Conservation (phyloP, 1,139 yeast genomes). For the Taiozyma sp. region DNA sequence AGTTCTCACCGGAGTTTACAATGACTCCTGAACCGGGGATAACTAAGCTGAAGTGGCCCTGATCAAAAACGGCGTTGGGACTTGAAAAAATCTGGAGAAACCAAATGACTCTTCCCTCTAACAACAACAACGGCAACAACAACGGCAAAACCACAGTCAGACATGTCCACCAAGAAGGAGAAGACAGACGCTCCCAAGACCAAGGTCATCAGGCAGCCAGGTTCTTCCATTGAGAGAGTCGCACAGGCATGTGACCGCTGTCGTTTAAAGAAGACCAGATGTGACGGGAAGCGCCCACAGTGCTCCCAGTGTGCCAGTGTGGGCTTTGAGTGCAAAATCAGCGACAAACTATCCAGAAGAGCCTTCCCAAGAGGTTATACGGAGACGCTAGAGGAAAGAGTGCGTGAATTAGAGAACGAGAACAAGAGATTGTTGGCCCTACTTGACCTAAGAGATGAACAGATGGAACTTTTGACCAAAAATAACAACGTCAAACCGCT, state of each 20-base stretch:
- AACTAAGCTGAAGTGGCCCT: not conserved
- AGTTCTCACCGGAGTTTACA: not conserved
- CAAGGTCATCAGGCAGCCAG: conserved; percentile 27
- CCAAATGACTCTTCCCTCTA: not conserved
- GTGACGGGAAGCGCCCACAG: conserved; percentile 65
- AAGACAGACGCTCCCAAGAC: conserved; percentile 1
- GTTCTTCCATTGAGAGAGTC: conserved; percentile 36
- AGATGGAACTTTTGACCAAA: conserved; percentile 22
- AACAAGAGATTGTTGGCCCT: conserved; percentile 33
- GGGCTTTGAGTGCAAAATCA: conserved; percentile 64
- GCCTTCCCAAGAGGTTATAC: conserved; percentile 79
- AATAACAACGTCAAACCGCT: conserved; percentile 16
- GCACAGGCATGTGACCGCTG: conserved; percentile 83
- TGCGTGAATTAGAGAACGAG: conserved; percentile 58
- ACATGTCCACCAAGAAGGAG: conserved; percentile 1
- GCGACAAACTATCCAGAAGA: conserved; percentile 66
- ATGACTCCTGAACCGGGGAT: not conserved
- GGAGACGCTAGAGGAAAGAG: conserved; percentile 61
- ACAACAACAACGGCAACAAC: not conserved
- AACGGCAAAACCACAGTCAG: not conserved
- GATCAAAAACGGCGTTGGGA: not conserved
- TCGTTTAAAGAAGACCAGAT: conserved; percentile 68
- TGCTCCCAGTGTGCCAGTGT: conserved; percentile 66
- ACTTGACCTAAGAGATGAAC: conserved; percentile 26
- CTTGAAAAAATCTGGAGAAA: not conserved